phyloP scores from a whole-genome alignment of 108 stramenopile species.

The Thalassiosira profunda region DNA sequence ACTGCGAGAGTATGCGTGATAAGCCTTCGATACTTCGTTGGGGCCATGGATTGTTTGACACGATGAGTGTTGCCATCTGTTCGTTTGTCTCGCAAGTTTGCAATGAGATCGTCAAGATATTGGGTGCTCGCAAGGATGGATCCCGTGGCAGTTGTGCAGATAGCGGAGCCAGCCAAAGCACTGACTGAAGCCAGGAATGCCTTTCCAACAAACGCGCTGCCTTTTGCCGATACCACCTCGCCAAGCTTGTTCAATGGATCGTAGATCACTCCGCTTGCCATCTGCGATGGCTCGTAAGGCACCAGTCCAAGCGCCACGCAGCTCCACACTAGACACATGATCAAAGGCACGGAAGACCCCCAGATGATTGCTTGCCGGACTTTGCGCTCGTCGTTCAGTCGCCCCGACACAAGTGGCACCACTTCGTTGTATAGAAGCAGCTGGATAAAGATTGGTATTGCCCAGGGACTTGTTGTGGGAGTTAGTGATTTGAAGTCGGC shows the following conservation, averaged over 20 bases:
- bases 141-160: slow-evolving; percentile 37
- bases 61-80: background rate
- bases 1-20: slow-evolving; percentile 15
- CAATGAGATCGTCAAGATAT: slow-evolving; percentile 15
- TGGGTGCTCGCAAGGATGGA: slow-evolving; percentile 27
- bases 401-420: slow-evolving; percentile 20
- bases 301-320: slow-evolving; percentile 31
- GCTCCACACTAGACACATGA: slow-evolving; percentile 34
- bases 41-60: background rate
- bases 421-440: slow-evolving; percentile 33
- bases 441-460: slow-evolving; percentile 34
- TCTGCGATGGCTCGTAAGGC: slow-evolving; percentile 10
- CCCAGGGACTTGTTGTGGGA: slow-evolving; percentile 19
- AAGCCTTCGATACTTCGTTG: background rate
- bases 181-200: slow-evolving; percentile 25
- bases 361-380: slow-evolving; percentile 22
- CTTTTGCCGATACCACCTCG: slow-evolving; percentile 7
- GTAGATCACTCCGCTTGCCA: background rate
- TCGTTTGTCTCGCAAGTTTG: background rate
- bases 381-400: slow-evolving; percentile 21
- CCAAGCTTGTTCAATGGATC: slow-evolving; percentile 26
- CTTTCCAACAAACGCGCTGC: slow-evolving; percentile 8
- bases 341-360: slow-evolving; percentile 24
- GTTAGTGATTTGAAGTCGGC: slow-evolving; percentile 16
- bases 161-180: slow-evolving; percentile 30